These are phyloP conservation scores for Candida tammaniensis DNA, from an alignment of 805 yeast genomes.

Conservation along the genomic window DNA sequence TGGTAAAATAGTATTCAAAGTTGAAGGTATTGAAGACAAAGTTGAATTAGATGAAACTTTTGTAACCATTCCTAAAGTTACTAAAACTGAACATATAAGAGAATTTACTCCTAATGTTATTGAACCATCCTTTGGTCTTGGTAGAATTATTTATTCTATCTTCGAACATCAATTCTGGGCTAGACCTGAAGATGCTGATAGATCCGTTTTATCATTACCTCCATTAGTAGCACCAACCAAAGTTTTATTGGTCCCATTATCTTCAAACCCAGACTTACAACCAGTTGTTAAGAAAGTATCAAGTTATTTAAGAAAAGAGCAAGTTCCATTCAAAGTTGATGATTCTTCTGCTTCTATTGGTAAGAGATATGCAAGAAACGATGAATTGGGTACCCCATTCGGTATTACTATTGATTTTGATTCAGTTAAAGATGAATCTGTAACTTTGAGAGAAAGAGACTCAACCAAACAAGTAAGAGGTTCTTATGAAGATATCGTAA, in stretches of 20 bases:
- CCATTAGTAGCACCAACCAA: slow-evolving; percentile 98
- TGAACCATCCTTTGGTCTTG: slow-evolving; percentile 99
- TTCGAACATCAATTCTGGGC: slow-evolving; percentile 96
- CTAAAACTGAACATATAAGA: slow-evolving; percentile 84
- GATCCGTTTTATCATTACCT: slow-evolving; percentile 82
- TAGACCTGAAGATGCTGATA: slow-evolving; percentile 86
- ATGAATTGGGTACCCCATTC: slow-evolving; percentile 97
- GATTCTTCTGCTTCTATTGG: slow-evolving; percentile 98
- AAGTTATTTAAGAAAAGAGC: slow-evolving; percentile 66
- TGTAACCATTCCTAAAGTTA: slow-evolving; percentile 72
- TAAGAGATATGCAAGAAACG: slow-evolving; percentile 96
- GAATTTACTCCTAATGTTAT: slow-evolving; percentile 96
- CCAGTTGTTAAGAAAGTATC: slow-evolving; percentile 74
- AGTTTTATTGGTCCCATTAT: slow-evolving; percentile 91
- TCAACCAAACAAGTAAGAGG: slow-evolving; percentile 97
- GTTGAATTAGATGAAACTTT: slow-evolving; percentile 73
- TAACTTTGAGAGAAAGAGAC: slow-evolving; percentile 96
- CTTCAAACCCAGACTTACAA: slow-evolving; percentile 74
- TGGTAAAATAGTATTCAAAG: slow-evolving; percentile 63
- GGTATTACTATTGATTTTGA: slow-evolving; percentile 97
- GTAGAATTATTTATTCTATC: slow-evolving; percentile 89
- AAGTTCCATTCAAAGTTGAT: slow-evolving; percentile 93
- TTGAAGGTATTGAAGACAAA: slow-evolving; percentile 61
- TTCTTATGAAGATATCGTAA: slow-evolving; percentile 61
- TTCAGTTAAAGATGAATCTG: slow-evolving; percentile 79